Conservation (phyloP, 352 stramenopile genomes). For the Pythium coloratum region DNA sequence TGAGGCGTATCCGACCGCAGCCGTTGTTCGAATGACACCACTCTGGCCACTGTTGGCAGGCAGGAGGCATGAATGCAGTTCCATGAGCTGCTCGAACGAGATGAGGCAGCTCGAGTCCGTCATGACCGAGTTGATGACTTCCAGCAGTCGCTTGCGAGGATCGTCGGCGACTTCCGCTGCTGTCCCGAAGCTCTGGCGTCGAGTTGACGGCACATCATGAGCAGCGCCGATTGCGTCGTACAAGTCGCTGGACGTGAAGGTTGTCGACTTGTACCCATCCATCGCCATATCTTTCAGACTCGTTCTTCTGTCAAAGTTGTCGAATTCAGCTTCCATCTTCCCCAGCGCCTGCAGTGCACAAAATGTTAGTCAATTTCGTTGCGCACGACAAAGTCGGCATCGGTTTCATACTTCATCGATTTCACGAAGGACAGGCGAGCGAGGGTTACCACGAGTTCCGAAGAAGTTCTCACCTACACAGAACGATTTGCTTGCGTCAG, state of each 20-base stretch:
- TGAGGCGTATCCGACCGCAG: slow-evolving; percentile 75
- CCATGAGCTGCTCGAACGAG: slow-evolving; percentile 57
- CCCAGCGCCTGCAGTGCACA: slow-evolving; percentile 35
- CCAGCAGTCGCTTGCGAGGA: slow-evolving; percentile 45
- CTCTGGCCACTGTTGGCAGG: slow-evolving; percentile 39
- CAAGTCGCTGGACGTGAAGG: slow-evolving; percentile 67
- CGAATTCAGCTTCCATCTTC: slow-evolving; percentile 57
- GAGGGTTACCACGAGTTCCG: slow-evolving; percentile 43
- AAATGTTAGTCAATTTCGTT: not conserved
- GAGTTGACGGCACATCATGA: slow-evolving; percentile 38
- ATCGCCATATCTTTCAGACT: slow-evolving; percentile 39
- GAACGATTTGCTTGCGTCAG: not conserved
- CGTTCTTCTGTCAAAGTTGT: slow-evolving; percentile 46
- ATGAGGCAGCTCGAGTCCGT: slow-evolving; percentile 54
- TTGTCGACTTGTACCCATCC: slow-evolving; percentile 35
- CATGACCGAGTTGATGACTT: slow-evolving; percentile 69
- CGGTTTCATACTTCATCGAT: slow-evolving; percentile 44
- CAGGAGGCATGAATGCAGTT: slow-evolving; percentile 58
- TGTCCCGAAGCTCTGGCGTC: slow-evolving; percentile 16
- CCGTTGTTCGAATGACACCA: slow-evolving; percentile 52
- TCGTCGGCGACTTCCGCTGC: slow-evolving; percentile 13
- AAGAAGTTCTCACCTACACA: slow-evolving; percentile 50
- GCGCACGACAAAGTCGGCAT: too few relatives aligned
- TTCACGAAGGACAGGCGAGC: slow-evolving; percentile 61
- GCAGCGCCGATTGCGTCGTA: slow-evolving; percentile 71